A percentile compares a stretch with the other conserved stretches of the same genome.
Conservation (phyloP, 305 asterid genomes). For the Fraxinus velutina region DNA sequence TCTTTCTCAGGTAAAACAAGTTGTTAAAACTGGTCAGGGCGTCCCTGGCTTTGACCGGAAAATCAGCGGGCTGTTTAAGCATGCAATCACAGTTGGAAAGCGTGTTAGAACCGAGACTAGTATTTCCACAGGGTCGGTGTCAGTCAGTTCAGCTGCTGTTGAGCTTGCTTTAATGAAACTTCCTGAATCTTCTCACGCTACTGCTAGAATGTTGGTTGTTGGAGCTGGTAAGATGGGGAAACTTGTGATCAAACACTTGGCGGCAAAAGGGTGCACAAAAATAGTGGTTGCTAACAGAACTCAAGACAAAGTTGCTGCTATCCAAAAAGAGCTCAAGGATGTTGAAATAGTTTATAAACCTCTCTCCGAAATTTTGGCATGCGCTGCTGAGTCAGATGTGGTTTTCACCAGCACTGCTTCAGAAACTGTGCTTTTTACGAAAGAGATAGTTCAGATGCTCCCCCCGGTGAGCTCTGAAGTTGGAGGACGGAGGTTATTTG, state of each 20-base stretch:
- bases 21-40: constrained; percentile 69
- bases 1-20: constrained; percentile 89
- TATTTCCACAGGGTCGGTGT: constrained; percentile 77
- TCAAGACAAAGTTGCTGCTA: constrained; percentile 58
- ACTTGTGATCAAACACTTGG: constrained; percentile 81
- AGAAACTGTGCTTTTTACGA: constrained; percentile 45
- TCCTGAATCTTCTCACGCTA: constrained; percentile 50
- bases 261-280: constrained; percentile 65
- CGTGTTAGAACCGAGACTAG: constrained; percentile 83
- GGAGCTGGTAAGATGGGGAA: constrained; percentile 98
- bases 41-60: constrained; percentile 73
- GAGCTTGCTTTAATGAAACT: constrained; percentile 84
- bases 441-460: constrained; percentile 54
- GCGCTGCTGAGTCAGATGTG: constrained; percentile 68
- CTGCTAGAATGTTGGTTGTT: constrained; percentile 58
- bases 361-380: constrained; percentile 46
- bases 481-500: constrained; percentile 55
- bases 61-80: constrained; percentile 73
- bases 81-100: constrained; percentile 81
- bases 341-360: constrained; percentile 60
- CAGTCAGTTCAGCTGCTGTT: constrained; percentile 94
- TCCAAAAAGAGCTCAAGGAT: constrained; percentile 55
- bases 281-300: constrained; percentile 76
- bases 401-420: constrained; percentile 78
- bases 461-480: constrained; percentile 40